Evolutionary conservation across 257 asterid genomes (phyloP).

Genomic region (Solanum chmielewskii): DNA sequence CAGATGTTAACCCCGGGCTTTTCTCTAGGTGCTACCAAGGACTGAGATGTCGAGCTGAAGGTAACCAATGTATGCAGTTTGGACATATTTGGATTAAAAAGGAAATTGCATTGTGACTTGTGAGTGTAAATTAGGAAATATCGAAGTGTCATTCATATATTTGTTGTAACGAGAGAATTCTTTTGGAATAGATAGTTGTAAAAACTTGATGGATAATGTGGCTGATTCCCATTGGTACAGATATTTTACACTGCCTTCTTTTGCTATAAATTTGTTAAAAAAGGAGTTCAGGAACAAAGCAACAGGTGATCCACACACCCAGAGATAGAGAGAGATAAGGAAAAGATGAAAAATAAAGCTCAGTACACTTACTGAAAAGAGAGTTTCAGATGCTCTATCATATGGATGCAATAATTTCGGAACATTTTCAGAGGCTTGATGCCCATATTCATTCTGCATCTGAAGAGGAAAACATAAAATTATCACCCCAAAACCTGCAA

Average conservation of each 20-base stretch:
- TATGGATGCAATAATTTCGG: slow-evolving; percentile 79
- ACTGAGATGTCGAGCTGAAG: background rate
- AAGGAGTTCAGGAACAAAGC: background rate
- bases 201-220: background rate
- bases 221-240: background rate
- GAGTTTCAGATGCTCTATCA: slow-evolving; percentile 83
- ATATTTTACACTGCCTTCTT: background rate
- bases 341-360: background rate
- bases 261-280: background rate
- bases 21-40: background rate
- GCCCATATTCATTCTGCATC: slow-evolving; percentile 48
- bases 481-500: background rate
- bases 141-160: background rate
- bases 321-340: background rate
- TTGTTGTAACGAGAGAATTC: background rate
- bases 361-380: slow-evolving; percentile 61
- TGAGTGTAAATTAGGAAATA: background rate
- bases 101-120: background rate
- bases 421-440: slow-evolving; percentile 32
- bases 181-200: background rate
- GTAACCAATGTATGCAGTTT: background rate
- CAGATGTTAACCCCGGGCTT: background rate
- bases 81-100: background rate
- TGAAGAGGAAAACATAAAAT: slow-evolving; percentile 1
- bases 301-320: background rate